Evolutionary conservation across 1,284 basidiomycete species (phyloP).

Genomic region (Lignosus rhinocerotis): DNA sequence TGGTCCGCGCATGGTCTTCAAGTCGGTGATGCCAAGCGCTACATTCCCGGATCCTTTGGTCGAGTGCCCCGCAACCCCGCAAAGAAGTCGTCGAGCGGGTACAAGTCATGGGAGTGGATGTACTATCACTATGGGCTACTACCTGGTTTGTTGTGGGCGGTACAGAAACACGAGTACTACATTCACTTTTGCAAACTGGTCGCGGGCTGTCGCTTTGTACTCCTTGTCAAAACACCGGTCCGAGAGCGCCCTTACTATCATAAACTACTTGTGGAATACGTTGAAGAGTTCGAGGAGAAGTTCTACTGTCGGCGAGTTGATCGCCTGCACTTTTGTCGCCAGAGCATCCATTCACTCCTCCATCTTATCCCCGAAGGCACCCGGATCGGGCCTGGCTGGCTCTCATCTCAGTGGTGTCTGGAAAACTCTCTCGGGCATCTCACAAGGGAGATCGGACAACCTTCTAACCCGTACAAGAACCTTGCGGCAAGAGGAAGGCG

Average conservation of each 20-base stretch:
- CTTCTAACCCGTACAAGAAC: constrained; percentile 25
- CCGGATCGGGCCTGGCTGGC: constrained; percentile 21
- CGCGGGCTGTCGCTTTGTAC: constrained; percentile 13
- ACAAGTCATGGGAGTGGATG: constrained; percentile 34
- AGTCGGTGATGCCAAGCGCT: constrained; percentile 16
- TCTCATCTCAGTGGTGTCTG: constrained; percentile 25
- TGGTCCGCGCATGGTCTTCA: constrained; percentile 38
- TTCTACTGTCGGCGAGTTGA: constrained; percentile 23
- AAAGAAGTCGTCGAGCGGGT: constrained; percentile 33
- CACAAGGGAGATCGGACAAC: constrained; percentile 23
- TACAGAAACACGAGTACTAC: constrained; percentile 17
- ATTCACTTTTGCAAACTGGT: constrained; percentile 29
- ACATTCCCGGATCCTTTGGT: constrained; percentile 31
- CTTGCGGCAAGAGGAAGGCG: constrained; percentile 19
- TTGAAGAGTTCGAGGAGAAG: constrained; percentile 19
- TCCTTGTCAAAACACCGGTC: constrained; percentile 18
- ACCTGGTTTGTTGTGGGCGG: constrained; percentile 12
- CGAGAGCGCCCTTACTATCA: constrained; percentile 6
- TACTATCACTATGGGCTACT: constrained; percentile 26
- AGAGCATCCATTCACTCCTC: constrained; percentile 23
- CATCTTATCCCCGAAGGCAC: constrained; percentile 21
- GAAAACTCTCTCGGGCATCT: constrained; percentile 31
- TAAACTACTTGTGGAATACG: neutral
- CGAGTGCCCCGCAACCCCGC: constrained; percentile 32
- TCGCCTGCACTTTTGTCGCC: constrained; percentile 30